Base-by-base conservation (phyloP, 306 rosid genomes). In the Malus sylvestris region DNA sequence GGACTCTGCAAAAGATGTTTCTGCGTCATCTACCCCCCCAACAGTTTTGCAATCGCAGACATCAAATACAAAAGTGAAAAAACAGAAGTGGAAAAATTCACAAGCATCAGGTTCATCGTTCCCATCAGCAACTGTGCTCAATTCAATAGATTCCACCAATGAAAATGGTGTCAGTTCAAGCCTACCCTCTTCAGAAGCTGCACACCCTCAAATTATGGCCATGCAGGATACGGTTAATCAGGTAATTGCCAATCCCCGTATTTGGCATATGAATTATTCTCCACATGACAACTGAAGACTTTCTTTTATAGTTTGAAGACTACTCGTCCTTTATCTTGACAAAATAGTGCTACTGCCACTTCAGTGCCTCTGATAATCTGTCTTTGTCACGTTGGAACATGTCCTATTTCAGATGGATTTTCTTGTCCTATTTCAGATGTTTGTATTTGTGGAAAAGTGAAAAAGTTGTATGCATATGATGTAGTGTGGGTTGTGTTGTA, bases 171-270 rank as follows among this genome's bases (percentile, higher is more conserved):
- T 94, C 55, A 79, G 72, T 89, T 71, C 87, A 35, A 89, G 83
- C 68, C 87, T 81, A 70, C 88, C 81, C 42, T 76, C 87, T 66
- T 65, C 75, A 3, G 98, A 91, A 78, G 88, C 81, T 82, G 83
- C 84, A 42, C 76, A 59, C 66, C 86, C 92, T 81, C 96, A 90
- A 85, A 68, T 91, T 78, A 44, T 83, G 76, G 89, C 86, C 59
- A 86, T 96, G 90, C 99, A 93, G 77, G 99, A 93, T 75, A 82
- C 79, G 16, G 73, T 96, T 79, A 96, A 81, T 87, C 98, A 93
- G 98, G 98, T 96, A 72, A 72, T 46, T 73, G n/a, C 66, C 67
- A 70, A 9, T 25, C 59, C 20, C 75, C 22, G 11, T 60, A 12
- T 32, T 40, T 61, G 71, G 29, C 3, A 8, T 42, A 8, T 25